phyloP scores from a whole-genome alignment of 73 alveolate species.

The Urostyla sp. region DNA sequence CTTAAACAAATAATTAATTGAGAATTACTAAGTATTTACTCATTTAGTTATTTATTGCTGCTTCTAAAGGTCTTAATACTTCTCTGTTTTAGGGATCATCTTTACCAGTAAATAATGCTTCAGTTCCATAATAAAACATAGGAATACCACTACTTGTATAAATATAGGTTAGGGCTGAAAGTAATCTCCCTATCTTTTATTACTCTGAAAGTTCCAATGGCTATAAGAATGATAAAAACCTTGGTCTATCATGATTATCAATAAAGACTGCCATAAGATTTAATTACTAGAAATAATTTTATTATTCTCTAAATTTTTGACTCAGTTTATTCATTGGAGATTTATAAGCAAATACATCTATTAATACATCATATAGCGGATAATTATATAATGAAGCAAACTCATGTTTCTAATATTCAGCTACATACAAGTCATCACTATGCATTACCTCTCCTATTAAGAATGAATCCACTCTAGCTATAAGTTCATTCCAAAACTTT shows the following conservation, averaged over 20 bases:
- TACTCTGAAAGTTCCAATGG: slow-evolving; percentile 16
- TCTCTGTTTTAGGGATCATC: slow-evolving; percentile 79
- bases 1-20: slow-evolving; percentile 23
- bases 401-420: slow-evolving; percentile 74
- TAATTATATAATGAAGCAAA: slow-evolving; percentile 77
- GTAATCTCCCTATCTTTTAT: slow-evolving; percentile 18
- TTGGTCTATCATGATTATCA: slow-evolving; percentile 79
- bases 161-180: slow-evolving; percentile 57
- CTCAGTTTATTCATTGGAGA: slow-evolving; percentile 19
- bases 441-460: slow-evolving; percentile 75
- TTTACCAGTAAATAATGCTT: slow-evolving; percentile 73
- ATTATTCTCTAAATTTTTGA: slow-evolving; percentile 38
- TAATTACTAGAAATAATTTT: slow-evolving; percentile 39
- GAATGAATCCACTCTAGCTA: slow-evolving; percentile 54
- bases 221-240: slow-evolving; percentile 56
- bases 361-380: slow-evolving; percentile 58
- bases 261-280: slow-evolving; percentile 65
- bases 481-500: slow-evolving; percentile 73
- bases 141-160: slow-evolving; percentile 79
- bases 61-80: slow-evolving; percentile 63
- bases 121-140: slow-evolving; percentile 80
- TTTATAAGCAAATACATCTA: slow-evolving; percentile 51
- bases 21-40: slow-evolving; percentile 7
- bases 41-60: slow-evolving; percentile 1
- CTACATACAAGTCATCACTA: slow-evolving; percentile 28